Percentiles rank a stretch among this genome's conserved stretches.
Evolutionary conservation across 805 yeast genomes (phyloP).

Genomic region (Ogataea saltuana): DNA sequence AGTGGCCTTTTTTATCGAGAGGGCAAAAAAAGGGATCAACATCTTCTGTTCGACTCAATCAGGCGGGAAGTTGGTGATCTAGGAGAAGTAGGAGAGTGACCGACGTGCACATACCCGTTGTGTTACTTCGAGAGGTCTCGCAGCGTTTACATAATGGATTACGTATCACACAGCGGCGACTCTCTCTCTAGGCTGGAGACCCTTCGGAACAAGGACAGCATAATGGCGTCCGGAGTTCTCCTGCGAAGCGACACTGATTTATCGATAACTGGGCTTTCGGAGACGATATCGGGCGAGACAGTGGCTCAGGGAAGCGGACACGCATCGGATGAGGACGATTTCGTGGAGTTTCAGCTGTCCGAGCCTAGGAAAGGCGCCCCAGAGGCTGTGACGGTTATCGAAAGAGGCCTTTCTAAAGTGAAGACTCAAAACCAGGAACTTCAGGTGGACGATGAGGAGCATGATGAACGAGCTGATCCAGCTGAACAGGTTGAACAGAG

Average conservation of each 20-base stretch:
- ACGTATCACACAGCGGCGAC: conserved; percentile 3
- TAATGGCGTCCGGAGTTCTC: conserved; percentile 3
- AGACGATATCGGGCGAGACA: not conserved
- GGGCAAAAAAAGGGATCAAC: not conserved
- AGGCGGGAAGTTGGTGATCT: too few species aligned
- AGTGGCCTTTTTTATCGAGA: too few species aligned
- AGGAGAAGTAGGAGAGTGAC: too few species aligned
- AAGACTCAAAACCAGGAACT: not conserved
- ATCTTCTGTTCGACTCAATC: too few species aligned
- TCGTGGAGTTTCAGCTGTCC: conserved; percentile 30
- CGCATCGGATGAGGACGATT: conserved; percentile 22
- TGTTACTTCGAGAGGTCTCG: not conserved
- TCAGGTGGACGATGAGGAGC: not conserved
- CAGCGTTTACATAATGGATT: not conserved
- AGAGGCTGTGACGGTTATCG: conserved; percentile 24
- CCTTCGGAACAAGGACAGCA: conserved; percentile 7
- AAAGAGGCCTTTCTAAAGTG: conserved; percentile 20
- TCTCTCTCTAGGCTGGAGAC: conserved; percentile 5
- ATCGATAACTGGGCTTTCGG: conserved; percentile 3
- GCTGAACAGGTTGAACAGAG: not conserved
- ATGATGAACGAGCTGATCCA: not conserved
- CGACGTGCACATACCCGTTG: too few species aligned
- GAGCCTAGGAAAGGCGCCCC: conserved; percentile 15
- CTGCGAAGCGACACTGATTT: conserved; percentile 10
- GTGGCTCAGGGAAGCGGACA: not conserved